Evolutionary conservation across 345 rosid species (phyloP).

Genomic region (Gossypioides kirkii): DNA sequence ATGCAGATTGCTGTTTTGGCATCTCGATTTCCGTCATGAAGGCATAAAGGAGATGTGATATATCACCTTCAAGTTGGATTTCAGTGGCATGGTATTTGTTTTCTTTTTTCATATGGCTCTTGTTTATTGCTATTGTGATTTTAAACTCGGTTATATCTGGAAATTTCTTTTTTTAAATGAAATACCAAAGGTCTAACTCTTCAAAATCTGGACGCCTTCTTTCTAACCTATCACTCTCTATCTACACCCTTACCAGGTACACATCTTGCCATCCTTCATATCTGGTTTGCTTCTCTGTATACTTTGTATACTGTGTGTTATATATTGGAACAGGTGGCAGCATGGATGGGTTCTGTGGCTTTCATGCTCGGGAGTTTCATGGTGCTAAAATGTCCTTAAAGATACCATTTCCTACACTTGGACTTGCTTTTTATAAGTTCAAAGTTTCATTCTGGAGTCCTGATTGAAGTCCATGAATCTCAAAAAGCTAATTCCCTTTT

Average conservation of each 20-base stretch:
- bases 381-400: conserved; percentile 30
- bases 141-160: background rate
- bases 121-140: background rate
- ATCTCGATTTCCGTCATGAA: conserved; percentile 65
- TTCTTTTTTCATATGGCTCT: background rate
- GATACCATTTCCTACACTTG: conserved; percentile 60
- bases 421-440: conserved; percentile 79
- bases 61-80: conserved; percentile 81
- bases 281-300: background rate
- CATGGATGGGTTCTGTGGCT: conserved; percentile 21
- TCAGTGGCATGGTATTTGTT: conserved; percentile 83
- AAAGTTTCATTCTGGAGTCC: conserved; percentile 70
- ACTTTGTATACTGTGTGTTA: background rate
- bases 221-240: conserved; percentile 70
- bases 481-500: conserved; percentile 50
- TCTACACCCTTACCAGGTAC: conserved; percentile 43
- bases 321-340: conserved; percentile 34
- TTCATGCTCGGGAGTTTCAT: conserved; percentile 28
- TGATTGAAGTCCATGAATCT: conserved; percentile 42
- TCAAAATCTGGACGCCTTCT: conserved; percentile 91
- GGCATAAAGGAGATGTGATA: conserved; percentile 76
- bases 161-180: background rate
- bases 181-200: conserved; percentile 84
- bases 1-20: conserved; percentile 66
- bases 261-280: background rate